Conservation (phyloP, 208 protist genomes). For the Angomonas ambiguus region DNA sequence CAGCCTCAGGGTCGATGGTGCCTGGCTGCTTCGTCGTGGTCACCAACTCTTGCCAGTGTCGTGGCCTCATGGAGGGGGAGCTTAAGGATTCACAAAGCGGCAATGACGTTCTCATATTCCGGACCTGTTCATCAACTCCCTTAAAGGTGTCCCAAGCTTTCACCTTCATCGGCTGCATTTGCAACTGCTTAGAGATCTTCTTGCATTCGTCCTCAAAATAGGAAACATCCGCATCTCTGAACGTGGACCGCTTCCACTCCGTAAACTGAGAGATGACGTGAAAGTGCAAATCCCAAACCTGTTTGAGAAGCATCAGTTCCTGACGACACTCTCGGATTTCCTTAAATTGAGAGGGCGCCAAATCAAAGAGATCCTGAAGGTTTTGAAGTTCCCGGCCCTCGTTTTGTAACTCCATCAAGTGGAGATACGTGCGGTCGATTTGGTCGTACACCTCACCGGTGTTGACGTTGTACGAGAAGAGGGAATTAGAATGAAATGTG, state of each 20-base stretch:
- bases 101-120: conserved; percentile 93
- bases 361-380: conserved; percentile 94
- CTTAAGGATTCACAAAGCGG: conserved; percentile 91
- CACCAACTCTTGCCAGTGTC: conserved; percentile 96
- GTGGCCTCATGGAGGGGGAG: conserved; percentile 92
- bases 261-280: conserved; percentile 91
- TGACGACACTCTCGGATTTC: conserved; percentile 89
- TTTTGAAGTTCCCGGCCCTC: conserved; percentile 88
- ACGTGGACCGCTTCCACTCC: conserved; percentile 93
- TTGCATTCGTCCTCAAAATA: conserved; percentile 93
- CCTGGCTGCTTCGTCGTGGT: conserved; percentile 88
- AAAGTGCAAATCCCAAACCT: conserved; percentile 92
- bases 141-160: conserved; percentile 93
- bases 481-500: conserved; percentile 69
- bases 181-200: conserved; percentile 92
- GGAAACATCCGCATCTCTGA: conserved; percentile 90
- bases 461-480: conserved; percentile 88
- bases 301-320: conserved; percentile 90
- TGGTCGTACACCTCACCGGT: conserved; percentile 74
- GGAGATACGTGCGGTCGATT: conserved; percentile 72
- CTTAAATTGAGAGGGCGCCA: conserved; percentile 90
- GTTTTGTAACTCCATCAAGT: conserved; percentile 84
- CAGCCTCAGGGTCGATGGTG: conserved; percentile 84
- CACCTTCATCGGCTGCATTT: conserved; percentile 91
- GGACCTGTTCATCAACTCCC: conserved; percentile 91